Evolutionary conservation across 1,284 basidiomycete species (phyloP).

Genomic region (Trametes versicolor): DNA sequence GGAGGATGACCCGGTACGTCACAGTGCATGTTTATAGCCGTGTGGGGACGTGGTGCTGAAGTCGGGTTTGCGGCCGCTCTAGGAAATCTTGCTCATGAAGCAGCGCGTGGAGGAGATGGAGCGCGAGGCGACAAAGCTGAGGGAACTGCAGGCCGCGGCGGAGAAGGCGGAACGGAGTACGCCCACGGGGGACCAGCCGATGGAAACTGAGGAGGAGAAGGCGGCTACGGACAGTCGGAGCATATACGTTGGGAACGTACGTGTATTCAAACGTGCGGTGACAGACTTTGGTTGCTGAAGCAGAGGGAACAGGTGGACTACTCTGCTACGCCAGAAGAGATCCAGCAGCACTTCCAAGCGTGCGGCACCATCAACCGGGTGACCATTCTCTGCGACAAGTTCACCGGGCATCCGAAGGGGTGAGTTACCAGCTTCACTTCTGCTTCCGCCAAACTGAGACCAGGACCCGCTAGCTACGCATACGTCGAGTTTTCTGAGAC

Average conservation of each 20-base stretch:
- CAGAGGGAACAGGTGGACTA: constrained; percentile 87
- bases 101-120: constrained; percentile 95
- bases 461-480: constrained; percentile 75
- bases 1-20: constrained; percentile 50
- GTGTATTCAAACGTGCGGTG: constrained; percentile 45
- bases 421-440: constrained; percentile 49
- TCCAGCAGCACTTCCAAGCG: constrained; percentile 97
- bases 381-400: constrained; percentile 99
- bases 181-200: constrained; percentile 53
- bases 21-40: constrained; percentile 1
- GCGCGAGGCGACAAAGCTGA: constrained; percentile 86
- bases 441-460: constrained; percentile 3
- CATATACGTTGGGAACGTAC: constrained; percentile 96
- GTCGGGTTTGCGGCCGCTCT: neutral
- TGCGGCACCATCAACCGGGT: constrained; percentile 99
- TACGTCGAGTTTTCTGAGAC: constrained; percentile 99
- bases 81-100: constrained; percentile 92
- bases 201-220: constrained; percentile 83
- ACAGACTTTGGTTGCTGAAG: constrained; percentile 15
- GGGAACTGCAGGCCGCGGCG: constrained; percentile 91
- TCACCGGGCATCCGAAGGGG: constrained; percentile 99
- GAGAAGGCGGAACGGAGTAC: constrained; percentile 59
- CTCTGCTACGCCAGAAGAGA: constrained; percentile 96
- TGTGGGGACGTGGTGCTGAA: constrained; percentile 2
- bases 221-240: constrained; percentile 87